Evolutionary conservation across 2,329 filamentous ascomycete genomes (phyloP), one percentile per base, ranked within the genome.

Genomic region (Metarhizium guizhouense): DNA sequence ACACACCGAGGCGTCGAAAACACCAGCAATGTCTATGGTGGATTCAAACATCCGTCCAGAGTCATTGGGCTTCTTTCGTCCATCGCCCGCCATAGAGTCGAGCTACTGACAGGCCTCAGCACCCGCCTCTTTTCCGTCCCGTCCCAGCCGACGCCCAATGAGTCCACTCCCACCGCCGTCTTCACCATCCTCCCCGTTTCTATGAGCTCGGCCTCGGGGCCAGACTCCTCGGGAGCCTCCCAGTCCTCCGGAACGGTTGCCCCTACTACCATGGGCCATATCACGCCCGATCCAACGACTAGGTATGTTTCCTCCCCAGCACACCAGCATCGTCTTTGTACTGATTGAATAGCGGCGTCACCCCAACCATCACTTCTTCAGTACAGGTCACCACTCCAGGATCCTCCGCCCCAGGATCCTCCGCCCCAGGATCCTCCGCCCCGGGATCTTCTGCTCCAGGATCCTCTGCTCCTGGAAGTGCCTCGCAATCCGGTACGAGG

Each of bases 71-170:
- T 25, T 25, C 25, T 25, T 25, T 4, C 25, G 25, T 0, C 25
- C 25, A 25, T 25, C 25, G 25, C 25, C 25, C 25, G 25, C 25
- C 25, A 4, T 25, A 25, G 25, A 25, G 25, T 25, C 25, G 25
- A 25, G 32, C 32, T 34, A 34, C 32, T 8, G 7, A 34, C 32
- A 34, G 32, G 32, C 52, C 29, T 11, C 54, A 54, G 36, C 47
- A 51, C 43, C 40, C 30, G 10, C 7, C 56, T 51, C 25, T 56
- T 59, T 53, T 59, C 58, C 25, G 56, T 54, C 5, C 57, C 57
- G 2, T 45, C 47, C 52, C 52, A 57, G 43, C 56, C 54, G 6
- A 54, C 55, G 2, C 36, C 30, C 29, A 50, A 51, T 34, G 48
- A 55, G 10, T 40, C 38, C 38, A 20, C 51, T 25, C 51, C 50